Conservation (phyloP, 179 eudicot genomes). For the Silene noctiflora region DNA sequence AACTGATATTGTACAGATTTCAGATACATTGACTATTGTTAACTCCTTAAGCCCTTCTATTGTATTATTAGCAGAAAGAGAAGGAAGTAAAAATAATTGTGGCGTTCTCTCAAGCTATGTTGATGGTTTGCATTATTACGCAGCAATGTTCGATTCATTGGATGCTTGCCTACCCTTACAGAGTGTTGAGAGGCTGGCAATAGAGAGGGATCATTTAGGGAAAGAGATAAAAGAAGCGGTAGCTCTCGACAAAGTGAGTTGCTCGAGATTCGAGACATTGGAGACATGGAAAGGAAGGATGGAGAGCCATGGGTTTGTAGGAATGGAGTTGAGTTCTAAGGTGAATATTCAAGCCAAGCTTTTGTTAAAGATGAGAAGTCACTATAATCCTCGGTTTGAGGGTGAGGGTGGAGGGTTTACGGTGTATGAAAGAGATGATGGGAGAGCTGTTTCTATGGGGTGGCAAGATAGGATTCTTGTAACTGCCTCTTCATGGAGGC, state of each 20-base stretch:
- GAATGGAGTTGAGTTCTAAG: slow-evolving; percentile 52
- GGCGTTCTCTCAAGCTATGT: slow-evolving; percentile 54
- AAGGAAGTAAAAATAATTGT: slow-evolving; percentile 43
- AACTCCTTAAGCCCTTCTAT: slow-evolving; percentile 48
- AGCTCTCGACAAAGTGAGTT: slow-evolving; percentile 31
- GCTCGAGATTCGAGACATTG: slow-evolving; percentile 45
- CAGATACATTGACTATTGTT: slow-evolving; percentile 43
- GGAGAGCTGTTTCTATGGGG: slow-evolving; percentile 55
- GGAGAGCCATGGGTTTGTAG: slow-evolving; percentile 54
- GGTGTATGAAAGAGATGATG: slow-evolving; percentile 52
- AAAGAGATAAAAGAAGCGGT: slow-evolving; percentile 53
- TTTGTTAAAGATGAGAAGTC: slow-evolving; percentile 57
- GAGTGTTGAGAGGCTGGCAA: slow-evolving; percentile 54
- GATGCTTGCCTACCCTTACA: slow-evolving; percentile 64
- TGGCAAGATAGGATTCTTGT: slow-evolving; percentile 73
- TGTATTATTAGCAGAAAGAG: slow-evolving; percentile 56
- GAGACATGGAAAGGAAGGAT: slow-evolving; percentile 68
- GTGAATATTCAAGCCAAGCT: slow-evolving; percentile 65
- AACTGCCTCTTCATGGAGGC: slow-evolving; percentile 70
- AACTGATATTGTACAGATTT: slow-evolving; percentile 30
- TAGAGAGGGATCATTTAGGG: slow-evolving; percentile 65
- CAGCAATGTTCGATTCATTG: slow-evolving; percentile 79
- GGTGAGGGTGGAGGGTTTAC: slow-evolving; percentile 58
- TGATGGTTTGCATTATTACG: slow-evolving; percentile 64
- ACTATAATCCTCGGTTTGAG: slow-evolving; percentile 46